Evolutionary conservation across 176 grass and related monocot genomes (phyloP).

Genomic region (Carex cristatella): DNA sequence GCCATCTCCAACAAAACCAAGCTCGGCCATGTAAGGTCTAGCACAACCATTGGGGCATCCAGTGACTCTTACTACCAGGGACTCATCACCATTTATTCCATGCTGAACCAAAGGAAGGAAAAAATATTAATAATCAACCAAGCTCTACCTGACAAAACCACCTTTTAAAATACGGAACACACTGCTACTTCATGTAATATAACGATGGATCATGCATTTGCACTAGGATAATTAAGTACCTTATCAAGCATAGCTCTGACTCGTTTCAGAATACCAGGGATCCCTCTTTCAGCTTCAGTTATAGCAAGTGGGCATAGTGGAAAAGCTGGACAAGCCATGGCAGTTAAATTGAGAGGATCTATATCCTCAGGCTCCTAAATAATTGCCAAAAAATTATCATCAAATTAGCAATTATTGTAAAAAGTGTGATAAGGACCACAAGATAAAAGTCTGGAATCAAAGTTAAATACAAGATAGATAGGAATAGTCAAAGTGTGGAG

Average conservation of each 20-base stretch:
- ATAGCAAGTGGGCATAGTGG: constrained; percentile 87
- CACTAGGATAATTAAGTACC: constrained; percentile 36
- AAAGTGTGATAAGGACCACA: background rate
- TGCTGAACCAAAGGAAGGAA: constrained; percentile 33
- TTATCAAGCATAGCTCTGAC: constrained; percentile 82
- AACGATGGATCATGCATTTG: background rate
- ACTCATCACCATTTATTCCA: constrained; percentile 60
- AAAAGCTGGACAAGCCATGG: constrained; percentile 93
- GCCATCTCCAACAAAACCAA: constrained; percentile 97
- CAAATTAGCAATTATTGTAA: background rate
- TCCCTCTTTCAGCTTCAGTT: constrained; percentile 95
- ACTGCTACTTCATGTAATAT: background rate
- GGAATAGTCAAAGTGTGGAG: background rate
- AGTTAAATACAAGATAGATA: background rate
- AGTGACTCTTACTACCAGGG: constrained; percentile 86
- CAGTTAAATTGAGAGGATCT: constrained; percentile 80
- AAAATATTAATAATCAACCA: background rate
- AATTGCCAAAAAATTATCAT: constrained; percentile 2
- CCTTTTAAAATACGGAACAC: background rate
- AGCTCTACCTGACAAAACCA: constrained; percentile 9
- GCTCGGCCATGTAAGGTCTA: constrained; percentile 95
- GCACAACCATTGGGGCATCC: constrained; percentile 96
- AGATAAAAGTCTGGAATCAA: background rate
- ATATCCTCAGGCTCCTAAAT: constrained; percentile 68
- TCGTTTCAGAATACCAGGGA: constrained; percentile 69